Evolutionary conservation across 106 monocot genomes (phyloP).

Genomic region (Dioscorea dumetorum): DNA sequence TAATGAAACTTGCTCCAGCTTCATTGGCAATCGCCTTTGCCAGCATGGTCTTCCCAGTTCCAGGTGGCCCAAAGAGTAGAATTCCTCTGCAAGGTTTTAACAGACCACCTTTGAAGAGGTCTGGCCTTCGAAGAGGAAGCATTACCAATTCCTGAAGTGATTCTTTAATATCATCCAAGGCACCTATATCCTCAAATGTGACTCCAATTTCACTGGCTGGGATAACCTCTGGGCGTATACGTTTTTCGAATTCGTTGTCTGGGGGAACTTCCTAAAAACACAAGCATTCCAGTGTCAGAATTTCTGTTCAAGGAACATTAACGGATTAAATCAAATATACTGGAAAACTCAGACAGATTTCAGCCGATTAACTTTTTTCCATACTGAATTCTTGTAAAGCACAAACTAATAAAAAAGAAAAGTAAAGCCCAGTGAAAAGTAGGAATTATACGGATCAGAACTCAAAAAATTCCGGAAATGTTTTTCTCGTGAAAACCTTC

Average conservation of each 20-base stretch:
- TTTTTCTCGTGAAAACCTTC: too few species aligned
- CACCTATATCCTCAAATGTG: slow-evolving; percentile 18
- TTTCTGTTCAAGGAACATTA: too few species aligned
- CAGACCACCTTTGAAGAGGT: slow-evolving; percentile 14
- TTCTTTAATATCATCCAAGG: slow-evolving; percentile 17
- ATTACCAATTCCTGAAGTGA: slow-evolving; percentile 16
- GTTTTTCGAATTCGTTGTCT: slow-evolving; percentile 18
- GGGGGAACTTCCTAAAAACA: slow-evolving; percentile 12
- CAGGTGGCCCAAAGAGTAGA: slow-evolving; percentile 17
- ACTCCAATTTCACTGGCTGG: slow-evolving; percentile 14
- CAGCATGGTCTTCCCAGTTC: slow-evolving; percentile 21
- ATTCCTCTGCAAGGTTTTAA: slow-evolving; percentile 19
- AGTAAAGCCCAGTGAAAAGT: too few species aligned
- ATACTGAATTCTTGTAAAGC: too few species aligned
- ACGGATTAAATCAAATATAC: too few species aligned
- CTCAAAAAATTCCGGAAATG: too few species aligned
- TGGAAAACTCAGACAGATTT: too few species aligned
- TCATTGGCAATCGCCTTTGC: slow-evolving; percentile 18
- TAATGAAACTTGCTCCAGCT: slow-evolving; percentile 21
- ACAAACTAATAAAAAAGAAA: too few species aligned
- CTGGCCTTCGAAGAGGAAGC: slow-evolving; percentile 18
- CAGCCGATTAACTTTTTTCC: too few species aligned
- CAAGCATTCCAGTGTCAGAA: background rate
- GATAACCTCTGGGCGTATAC: slow-evolving; percentile 12
- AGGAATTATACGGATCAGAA: too few species aligned